phyloP scores from a whole-genome alignment of 2,329 filamentous ascomycete species.

The Beauveria brongniartii region DNA sequence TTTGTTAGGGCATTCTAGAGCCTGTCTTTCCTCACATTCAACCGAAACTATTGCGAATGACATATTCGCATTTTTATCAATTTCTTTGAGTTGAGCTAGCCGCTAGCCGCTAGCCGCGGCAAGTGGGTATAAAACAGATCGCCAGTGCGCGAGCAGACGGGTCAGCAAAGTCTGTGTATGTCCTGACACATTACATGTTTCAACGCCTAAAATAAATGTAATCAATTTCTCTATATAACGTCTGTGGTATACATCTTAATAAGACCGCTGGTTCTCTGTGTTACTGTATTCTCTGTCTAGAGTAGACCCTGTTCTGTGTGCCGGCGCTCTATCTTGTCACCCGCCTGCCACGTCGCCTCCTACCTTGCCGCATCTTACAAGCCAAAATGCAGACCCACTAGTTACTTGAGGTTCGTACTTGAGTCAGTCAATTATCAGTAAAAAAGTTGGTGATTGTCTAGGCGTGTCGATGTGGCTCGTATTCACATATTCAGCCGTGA shows the following conservation, averaged over 20 bases:
- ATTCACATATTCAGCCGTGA: neutral
- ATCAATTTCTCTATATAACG: neutral
- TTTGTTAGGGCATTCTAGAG: neutral
- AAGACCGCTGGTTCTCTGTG: no score
- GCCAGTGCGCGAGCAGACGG: neutral
- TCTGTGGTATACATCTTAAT: no score
- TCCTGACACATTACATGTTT: neutral
- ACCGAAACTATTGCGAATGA: neutral
- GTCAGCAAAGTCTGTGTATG: neutral
- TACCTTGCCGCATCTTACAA: neutral
- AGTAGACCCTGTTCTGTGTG: neutral
- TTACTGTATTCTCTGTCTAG: neutral
- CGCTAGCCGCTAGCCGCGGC: neutral
- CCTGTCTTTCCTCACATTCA: neutral
- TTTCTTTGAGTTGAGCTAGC: neutral
- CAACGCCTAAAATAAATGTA: neutral
- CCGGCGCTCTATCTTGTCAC: neutral
- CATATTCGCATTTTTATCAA: neutral
- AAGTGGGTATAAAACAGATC: neutral
- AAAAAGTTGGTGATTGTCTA: neutral
- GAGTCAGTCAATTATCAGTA: neutral
- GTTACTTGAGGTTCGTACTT: neutral
- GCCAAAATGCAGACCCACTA: neutral
- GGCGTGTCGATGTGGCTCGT: neutral
- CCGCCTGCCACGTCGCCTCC: neutral